A percentile compares a stretch with the other conserved stretches of the same genome.
Evolutionary conservation across 2,329 filamentous ascomycete genomes (phyloP).

Genomic region (Seiridium unicorne): DNA sequence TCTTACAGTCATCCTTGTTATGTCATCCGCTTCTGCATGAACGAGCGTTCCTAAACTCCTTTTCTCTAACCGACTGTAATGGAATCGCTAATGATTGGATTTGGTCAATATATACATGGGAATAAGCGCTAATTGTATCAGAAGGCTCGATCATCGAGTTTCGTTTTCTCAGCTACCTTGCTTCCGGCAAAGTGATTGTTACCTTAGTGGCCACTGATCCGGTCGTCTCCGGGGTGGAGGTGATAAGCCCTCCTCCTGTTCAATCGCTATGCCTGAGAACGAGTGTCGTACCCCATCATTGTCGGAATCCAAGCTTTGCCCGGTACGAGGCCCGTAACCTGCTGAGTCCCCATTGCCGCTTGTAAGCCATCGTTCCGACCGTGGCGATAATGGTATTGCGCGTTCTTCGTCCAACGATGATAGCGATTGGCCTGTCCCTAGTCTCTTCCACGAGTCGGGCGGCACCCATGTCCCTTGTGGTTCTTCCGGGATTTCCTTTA

Average conservation of each 20-base stretch:
- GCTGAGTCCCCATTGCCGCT: background rate
- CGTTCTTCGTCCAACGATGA: background rate
- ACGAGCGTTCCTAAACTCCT: background rate
- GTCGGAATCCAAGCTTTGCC: background rate
- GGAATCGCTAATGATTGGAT: background rate
- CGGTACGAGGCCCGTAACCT: background rate
- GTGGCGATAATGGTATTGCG: background rate
- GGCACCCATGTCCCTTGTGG: background rate
- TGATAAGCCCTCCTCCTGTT: background rate
- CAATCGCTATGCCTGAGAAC: background rate
- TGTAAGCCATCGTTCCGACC: background rate
- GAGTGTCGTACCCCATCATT: background rate
- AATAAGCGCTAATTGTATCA: background rate
- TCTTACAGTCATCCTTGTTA: background rate
- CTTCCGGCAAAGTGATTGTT: background rate
- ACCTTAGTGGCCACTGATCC: background rate
- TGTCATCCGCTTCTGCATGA: background rate
- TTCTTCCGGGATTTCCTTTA: conserved; percentile 1
- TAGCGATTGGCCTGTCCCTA: background rate
- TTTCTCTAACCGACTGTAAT: background rate
- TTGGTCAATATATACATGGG: background rate
- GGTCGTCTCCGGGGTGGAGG: background rate
- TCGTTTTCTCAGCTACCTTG: background rate
- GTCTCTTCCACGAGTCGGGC: background rate
- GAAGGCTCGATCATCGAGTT: background rate